phyloP scores from a whole-genome alignment of 805 yeast genomes.

The Metschnikowia lachancei region DNA sequence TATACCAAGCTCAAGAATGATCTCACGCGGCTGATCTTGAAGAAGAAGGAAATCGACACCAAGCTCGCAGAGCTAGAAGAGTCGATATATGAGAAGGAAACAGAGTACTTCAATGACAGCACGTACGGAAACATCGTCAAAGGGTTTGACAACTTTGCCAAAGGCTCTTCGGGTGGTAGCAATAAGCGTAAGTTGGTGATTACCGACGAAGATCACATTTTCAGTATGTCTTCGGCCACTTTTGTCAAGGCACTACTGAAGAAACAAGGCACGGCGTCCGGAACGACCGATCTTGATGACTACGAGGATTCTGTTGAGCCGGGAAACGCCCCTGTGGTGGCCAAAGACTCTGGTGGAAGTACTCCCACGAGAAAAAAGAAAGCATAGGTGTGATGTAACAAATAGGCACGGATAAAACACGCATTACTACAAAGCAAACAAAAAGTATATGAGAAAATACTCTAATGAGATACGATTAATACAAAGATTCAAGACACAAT shows the following conservation, averaged over 20 bases:
- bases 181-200: conserved; percentile 49
- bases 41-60: conserved; percentile 64
- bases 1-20: conserved; percentile 67
- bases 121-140: conserved; percentile 78
- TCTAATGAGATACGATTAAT: conserved; percentile 2
- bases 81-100: conserved; percentile 72
- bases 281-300: conserved; percentile 21
- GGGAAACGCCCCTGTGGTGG: conserved; percentile 1
- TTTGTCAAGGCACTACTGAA: conserved; percentile 59
- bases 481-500: neutral
- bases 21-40: conserved; percentile 58
- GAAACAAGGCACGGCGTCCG: conserved; percentile 38
- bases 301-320: conserved; percentile 23
- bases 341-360: conserved; percentile 10
- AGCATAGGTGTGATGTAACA: neutral
- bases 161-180: conserved; percentile 37
- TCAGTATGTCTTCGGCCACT: conserved; percentile 70
- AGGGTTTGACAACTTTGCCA: conserved; percentile 82
- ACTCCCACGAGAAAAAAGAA: conserved; percentile 20
- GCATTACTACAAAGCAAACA: neutral
- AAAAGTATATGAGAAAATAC: neutral
- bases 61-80: conserved; percentile 68
- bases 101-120: conserved; percentile 71
- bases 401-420: no score
- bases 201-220: conserved; percentile 76